Conservation (phyloP, 2,329 filamentous ascomycete species). For the Phyllosticta ampelicida region DNA sequence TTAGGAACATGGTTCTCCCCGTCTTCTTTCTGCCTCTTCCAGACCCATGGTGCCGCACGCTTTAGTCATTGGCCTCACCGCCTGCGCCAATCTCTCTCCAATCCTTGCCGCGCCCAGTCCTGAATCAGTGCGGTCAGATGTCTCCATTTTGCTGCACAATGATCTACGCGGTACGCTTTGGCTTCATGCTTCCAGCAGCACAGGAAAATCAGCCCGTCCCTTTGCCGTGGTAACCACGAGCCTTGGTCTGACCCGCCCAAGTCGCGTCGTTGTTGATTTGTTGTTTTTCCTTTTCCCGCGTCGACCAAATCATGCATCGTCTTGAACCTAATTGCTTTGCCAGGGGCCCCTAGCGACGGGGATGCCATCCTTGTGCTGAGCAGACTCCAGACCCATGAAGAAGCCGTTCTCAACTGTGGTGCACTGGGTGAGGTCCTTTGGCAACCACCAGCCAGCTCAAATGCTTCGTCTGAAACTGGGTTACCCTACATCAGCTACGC, state of each 20-base stretch:
- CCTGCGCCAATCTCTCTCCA: neutral
- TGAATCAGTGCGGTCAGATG: conserved; percentile 19
- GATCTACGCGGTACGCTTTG: conserved; percentile 13
- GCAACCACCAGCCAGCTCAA: conserved; percentile 2
- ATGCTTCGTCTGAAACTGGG: neutral
- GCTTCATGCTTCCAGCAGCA: neutral
- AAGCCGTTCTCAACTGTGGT: conserved; percentile 10
- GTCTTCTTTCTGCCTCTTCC: neutral
- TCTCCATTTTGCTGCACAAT: conserved; percentile 16
- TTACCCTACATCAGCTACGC: conserved; percentile 10
- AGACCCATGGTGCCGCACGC: neutral
- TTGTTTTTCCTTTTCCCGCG: neutral
- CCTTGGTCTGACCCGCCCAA: neutral
- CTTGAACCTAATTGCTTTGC: neutral
- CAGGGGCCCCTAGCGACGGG: neutral
- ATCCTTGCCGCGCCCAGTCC: conserved; percentile 15
- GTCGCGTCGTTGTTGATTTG: neutral
- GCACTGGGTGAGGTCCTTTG: conserved; percentile 12
- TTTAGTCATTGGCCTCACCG: neutral
- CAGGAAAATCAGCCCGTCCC: neutral
- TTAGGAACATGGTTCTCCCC: neutral
- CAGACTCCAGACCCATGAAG: conserved; percentile 8
- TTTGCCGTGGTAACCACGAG: neutral
- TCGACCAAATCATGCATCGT: neutral
- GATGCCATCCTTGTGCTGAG: conserved; percentile 11